Evolutionary conservation across 805 yeast genomes (phyloP).

Genomic region (Candida ovalis): DNA sequence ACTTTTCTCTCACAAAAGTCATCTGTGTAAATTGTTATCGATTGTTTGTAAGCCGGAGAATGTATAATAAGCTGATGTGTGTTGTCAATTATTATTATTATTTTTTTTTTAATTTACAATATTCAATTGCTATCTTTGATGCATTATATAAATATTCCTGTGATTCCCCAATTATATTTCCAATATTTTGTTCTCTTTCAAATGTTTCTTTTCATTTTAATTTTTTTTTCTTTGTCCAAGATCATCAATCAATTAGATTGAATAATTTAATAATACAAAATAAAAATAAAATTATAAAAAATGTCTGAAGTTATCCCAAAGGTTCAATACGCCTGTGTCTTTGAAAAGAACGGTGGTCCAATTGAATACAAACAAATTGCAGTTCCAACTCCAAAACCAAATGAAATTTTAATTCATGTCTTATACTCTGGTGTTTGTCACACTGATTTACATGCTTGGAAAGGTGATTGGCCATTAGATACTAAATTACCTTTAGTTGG

Average conservation of each 20-base stretch:
- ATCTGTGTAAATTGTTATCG: neutral
- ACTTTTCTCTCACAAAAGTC: too few species aligned
- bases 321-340: constrained; percentile 63
- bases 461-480: constrained; percentile 81
- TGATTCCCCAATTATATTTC: neutral
- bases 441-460: constrained; percentile 86
- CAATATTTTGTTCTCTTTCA: too few species aligned
- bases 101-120: too few species aligned
- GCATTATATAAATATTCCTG: neutral
- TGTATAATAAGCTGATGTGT: neutral
- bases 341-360: constrained; percentile 58
- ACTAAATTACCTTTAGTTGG: constrained; percentile 70
- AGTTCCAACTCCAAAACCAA: constrained; percentile 69
- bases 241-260: neutral
- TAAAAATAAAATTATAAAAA: constrained; percentile 29
- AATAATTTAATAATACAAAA: constrained; percentile 40
- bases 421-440: constrained; percentile 86
- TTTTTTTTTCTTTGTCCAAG: neutral
- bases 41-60: neutral
- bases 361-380: constrained; percentile 63
- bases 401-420: constrained; percentile 71
- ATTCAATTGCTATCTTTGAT: neutral
- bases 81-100: neutral
- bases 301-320: constrained; percentile 38
- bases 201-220: neutral